Base-by-base conservation (phyloP, 768 basidiomycete genomes). In the Trametes cinnabarina region DNA sequence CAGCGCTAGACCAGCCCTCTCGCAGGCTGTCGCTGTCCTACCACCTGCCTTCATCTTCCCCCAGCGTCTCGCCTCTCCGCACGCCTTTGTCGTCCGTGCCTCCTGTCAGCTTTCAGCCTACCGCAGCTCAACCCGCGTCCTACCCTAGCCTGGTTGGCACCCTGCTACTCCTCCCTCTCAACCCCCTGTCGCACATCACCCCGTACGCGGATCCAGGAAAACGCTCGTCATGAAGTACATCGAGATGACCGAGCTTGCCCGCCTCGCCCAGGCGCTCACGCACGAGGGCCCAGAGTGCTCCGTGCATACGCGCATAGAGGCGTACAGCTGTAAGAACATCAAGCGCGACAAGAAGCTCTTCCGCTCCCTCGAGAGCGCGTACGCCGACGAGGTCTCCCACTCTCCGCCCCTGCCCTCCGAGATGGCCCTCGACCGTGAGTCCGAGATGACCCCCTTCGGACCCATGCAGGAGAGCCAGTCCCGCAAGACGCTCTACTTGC, bases 211-310 rank as follows among this genome's bases (percentile, higher is more conserved):
- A n/a, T n/a, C n/a, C n/a, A n/a, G n/a, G n/a, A n/a, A n/a, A n/a
- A n/a, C n/a, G n/a, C n/a, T n/a, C n/a, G n/a, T n/a, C 23, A 95
- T 96, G 94, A 95, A 95, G 75, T 94, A 87, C 76, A 88, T 95
- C 65, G 90, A 94, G 68, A 80, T 82, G 49, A 89, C 91, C n/a
- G 83, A 87, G 42, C 79, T 95, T 3, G 84, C 87, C 12, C 81
- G 81, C 52, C 84, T 97, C 56, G 85, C 88, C 0, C 83, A 87
- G 68, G 83, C 86, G 15, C 86, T 95, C 47, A 87, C 88, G 4
- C 89, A 92, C 71, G 88, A 92, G 63, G 91, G 93, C 11, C 84
- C 88, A 47, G 91, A 94, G 73, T 92, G 92, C 72, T 82, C 86
- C 4, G 92, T 96, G 7, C 87, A 92, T 74, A 93, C 92, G 43